phyloP scores from a whole-genome alignment of 1,284 basidiomycete genomes.

The Cutaneotrichosporon sp. region DNA sequence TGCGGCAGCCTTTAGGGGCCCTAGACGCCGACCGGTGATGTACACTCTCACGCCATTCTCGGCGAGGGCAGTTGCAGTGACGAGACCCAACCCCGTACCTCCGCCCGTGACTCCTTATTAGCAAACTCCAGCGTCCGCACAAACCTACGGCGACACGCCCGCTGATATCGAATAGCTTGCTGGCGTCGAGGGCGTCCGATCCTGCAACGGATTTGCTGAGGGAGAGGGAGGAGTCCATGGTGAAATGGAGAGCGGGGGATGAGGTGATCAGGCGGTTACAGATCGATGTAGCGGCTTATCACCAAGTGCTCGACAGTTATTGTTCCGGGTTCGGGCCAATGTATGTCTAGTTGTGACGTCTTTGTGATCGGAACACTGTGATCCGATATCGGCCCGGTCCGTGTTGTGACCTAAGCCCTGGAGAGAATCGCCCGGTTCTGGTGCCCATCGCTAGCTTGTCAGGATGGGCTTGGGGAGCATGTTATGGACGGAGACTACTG shows the following conservation, averaged over 20 bases:
- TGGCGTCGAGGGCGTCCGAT: slow-evolving; percentile 23
- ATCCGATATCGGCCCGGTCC: too few relatives aligned
- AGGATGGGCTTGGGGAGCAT: too few relatives aligned
- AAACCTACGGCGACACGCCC: slow-evolving; percentile 33
- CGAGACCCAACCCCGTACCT: slow-evolving; percentile 40
- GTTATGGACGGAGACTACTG: slow-evolving; percentile 43
- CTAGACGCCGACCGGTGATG: slow-evolving; percentile 50
- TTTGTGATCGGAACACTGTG: too few relatives aligned
- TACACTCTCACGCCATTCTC: slow-evolving; percentile 51
- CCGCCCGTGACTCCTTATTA: slow-evolving; percentile 36
- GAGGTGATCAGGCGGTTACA: neutral
- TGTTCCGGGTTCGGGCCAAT: too few relatives aligned
- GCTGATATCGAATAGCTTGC: slow-evolving; percentile 30
- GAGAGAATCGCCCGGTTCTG: too few relatives aligned
- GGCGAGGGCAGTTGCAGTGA: slow-evolving; percentile 43
- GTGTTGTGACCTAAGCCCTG: too few relatives aligned
- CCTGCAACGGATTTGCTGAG: slow-evolving; percentile 8
- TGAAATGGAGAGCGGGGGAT: neutral
- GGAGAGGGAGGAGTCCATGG: neutral
- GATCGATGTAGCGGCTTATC: too few relatives aligned
- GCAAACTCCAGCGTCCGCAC: slow-evolving; percentile 5
- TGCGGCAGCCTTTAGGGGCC: slow-evolving; percentile 39
- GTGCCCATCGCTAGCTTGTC: too few relatives aligned
- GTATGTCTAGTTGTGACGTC: too few relatives aligned
- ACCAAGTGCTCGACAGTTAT: too few relatives aligned